Evolutionary conservation across 805 yeast genomes (phyloP).

Genomic region (Priceomyces medius): DNA sequence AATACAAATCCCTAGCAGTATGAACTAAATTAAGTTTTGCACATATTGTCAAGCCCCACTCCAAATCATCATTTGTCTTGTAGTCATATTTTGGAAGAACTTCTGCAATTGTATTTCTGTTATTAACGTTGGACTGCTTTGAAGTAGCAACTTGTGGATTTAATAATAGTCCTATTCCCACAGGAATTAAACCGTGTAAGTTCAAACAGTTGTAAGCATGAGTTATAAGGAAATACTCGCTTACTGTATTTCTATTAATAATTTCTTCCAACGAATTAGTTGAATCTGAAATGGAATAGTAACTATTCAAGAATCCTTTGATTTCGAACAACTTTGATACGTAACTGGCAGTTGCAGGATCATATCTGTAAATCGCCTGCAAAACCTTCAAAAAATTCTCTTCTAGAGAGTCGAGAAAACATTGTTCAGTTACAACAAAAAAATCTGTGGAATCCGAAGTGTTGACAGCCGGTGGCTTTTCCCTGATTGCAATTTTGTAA

Average conservation of each 20-base stretch:
- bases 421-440: constrained; percentile 31
- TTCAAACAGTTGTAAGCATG: constrained; percentile 56
- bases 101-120: constrained; percentile 46
- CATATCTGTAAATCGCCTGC: constrained; percentile 57
- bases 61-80: constrained; percentile 70
- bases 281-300: constrained; percentile 22
- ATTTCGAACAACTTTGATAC: constrained; percentile 62
- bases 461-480: constrained; percentile 32
- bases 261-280: constrained; percentile 9
- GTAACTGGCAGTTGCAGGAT: constrained; percentile 63
- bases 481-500: constrained; percentile 31
- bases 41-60: constrained; percentile 74
- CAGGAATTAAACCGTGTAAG: constrained; percentile 55
- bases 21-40: constrained; percentile 61
- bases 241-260: constrained; percentile 34
- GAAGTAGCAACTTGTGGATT: constrained; percentile 43
- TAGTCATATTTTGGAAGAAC: constrained; percentile 61
- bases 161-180: constrained; percentile 63
- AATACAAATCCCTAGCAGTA: constrained; percentile 56
- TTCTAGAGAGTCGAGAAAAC: constrained; percentile 55
- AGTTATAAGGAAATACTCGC: constrained; percentile 55
- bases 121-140: constrained; percentile 33
- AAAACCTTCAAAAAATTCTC: constrained; percentile 58
- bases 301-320: constrained; percentile 51
- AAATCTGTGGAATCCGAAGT: constrained; percentile 25